Percentiles rank a stretch among this genome's conserved stretches.
These are phyloP conservation scores for Phylloporus sp. DNA, from an alignment of 1,284 basidiomycete genomes.

Conservation along the genomic window DNA sequence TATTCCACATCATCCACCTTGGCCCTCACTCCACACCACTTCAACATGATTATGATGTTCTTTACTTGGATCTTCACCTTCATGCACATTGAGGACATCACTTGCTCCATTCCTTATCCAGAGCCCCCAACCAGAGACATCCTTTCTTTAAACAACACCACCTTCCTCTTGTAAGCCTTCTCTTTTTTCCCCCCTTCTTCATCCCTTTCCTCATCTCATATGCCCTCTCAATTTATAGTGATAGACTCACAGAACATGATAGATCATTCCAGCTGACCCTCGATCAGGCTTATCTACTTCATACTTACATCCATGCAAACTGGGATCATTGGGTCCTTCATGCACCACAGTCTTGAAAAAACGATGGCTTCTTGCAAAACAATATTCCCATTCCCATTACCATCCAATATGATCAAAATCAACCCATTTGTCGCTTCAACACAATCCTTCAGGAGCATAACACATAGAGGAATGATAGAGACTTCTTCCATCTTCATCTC, in stretches of 20 bases:
- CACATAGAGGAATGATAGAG: neutral
- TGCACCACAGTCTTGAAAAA: neutral
- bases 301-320: fast-evolving
- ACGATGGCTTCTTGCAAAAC: neutral
- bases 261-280: neutral
- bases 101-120: neutral
- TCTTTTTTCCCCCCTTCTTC: too few species aligned
- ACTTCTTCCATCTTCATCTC: neutral
- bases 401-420: neutral
- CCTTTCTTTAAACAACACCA: neutral
- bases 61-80: neutral
- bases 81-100: neutral
- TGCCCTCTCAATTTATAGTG: too few species aligned
- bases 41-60: neutral
- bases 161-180: neutral
- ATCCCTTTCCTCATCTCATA: too few species aligned
- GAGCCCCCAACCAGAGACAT: neutral
- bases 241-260: neutral
- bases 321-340: neutral
- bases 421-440: neutral
- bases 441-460: neutral
- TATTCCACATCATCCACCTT: neutral
- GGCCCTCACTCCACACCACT: neutral
- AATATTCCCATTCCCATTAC: neutral
- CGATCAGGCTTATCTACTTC: neutral